phyloP scores from a whole-genome alignment of 352 stramenopile genomes.

The Phytophthora pini region DNA sequence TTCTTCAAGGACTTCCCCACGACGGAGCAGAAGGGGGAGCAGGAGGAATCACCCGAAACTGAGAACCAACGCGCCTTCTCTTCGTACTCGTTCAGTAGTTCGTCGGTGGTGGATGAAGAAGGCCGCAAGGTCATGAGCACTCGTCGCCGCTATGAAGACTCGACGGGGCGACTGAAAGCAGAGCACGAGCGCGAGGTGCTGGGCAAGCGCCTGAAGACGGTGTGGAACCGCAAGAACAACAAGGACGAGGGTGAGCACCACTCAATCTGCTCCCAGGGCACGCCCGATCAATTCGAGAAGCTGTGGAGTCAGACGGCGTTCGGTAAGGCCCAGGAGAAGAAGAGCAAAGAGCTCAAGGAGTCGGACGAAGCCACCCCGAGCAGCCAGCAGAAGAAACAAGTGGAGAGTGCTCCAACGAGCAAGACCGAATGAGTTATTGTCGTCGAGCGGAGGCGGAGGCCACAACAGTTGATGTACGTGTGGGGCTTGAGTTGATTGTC shows the following conservation, averaged over 20 bases:
- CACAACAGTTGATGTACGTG: conserved; percentile 1
- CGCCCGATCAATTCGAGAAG: conserved; percentile 74
- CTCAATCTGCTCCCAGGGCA: conserved; percentile 61
- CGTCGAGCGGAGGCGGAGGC: too few species aligned
- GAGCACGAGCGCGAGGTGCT: conserved; percentile 80
- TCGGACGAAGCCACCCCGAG: conserved; percentile 30
- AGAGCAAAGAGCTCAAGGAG: conserved; percentile 59
- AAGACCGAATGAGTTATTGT: conserved; percentile 14
- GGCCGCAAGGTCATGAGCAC: conserved; percentile 69
- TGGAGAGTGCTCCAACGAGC: conserved; percentile 21
- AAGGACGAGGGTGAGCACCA: conserved; percentile 74
- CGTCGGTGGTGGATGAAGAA: conserved; percentile 73
- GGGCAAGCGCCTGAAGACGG: conserved; percentile 67
- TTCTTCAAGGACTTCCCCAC: conserved; percentile 84
- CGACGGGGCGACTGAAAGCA: conserved; percentile 78
- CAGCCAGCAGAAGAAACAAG: conserved; percentile 27
- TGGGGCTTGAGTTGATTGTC: not conserved
- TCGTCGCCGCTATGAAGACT: conserved; percentile 86
- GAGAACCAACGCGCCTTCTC: conserved; percentile 62
- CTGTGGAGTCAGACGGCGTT: conserved; percentile 80
- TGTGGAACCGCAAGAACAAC: conserved; percentile 75
- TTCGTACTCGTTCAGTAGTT: conserved; percentile 82
- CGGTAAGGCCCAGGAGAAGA: conserved; percentile 69
- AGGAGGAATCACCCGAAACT: conserved; percentile 32
- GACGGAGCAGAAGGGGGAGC: conserved; percentile 39